phyloP scores from a whole-genome alignment of 371 early-diverging fungal genomes.

The Syncephalastrum racemosum region DNA sequence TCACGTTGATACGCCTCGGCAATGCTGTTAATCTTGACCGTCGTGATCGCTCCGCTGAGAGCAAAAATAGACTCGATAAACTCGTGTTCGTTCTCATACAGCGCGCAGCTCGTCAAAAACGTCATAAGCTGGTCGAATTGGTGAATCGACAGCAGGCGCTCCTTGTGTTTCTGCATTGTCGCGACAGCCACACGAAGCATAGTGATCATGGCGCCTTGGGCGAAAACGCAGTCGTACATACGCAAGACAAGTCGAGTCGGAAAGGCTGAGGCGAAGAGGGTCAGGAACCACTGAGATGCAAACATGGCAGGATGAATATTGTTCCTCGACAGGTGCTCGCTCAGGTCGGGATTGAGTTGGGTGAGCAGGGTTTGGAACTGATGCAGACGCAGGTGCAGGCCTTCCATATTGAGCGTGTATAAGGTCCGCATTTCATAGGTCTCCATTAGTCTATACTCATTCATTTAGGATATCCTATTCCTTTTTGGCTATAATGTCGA shows the following conservation, averaged over 20 bases:
- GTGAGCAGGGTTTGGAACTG: constrained; percentile 85
- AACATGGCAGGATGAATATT: constrained; percentile 87
- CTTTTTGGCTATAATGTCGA: constrained; percentile 26
- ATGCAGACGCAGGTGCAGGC: constrained; percentile 81
- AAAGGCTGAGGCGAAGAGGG: constrained; percentile 92
- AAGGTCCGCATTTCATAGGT: constrained; percentile 80
- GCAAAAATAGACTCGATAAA: constrained; percentile 79
- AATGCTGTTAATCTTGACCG: constrained; percentile 70
- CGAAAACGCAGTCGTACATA: constrained; percentile 89
- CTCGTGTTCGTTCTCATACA: constrained; percentile 74
- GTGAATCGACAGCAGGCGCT: constrained; percentile 64
- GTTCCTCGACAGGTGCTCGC: constrained; percentile 70
- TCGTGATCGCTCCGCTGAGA: constrained; percentile 68
- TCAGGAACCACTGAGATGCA: constrained; percentile 93
- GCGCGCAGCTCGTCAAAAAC: constrained; percentile 71
- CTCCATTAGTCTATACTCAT: constrained; percentile 71
- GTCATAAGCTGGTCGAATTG: constrained; percentile 86
- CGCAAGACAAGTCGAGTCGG: constrained; percentile 87
- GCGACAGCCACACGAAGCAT: constrained; percentile 89
- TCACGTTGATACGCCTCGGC: constrained; percentile 61
- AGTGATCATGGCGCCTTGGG: constrained; percentile 82
- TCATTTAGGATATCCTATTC: neutral
- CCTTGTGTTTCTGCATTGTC: constrained; percentile 79
- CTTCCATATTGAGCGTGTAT: constrained; percentile 88
- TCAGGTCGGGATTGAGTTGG: constrained; percentile 78